These are phyloP conservation scores for Aureobasidium mangrovei DNA, from an alignment of 2,329 filamentous ascomycete genomes.

Conservation along the genomic window DNA sequence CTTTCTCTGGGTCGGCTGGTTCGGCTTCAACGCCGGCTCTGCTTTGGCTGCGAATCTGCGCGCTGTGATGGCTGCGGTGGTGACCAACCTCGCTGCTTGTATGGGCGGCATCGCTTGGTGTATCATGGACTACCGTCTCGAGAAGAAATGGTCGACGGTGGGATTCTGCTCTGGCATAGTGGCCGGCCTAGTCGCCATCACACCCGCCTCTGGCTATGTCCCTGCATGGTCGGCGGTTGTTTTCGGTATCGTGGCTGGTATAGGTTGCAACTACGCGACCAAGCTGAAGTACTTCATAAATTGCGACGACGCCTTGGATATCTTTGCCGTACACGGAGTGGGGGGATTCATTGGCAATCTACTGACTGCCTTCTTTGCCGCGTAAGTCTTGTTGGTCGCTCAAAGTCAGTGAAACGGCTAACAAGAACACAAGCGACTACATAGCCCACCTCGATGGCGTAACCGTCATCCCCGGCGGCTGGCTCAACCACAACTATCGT, in stretches of 20 bases:
- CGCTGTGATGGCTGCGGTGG: constrained; percentile 76
- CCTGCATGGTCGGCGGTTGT: constrained; percentile 76
- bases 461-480: constrained; percentile 62
- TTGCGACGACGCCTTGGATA: constrained; percentile 80
- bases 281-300: constrained; percentile 79
- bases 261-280: constrained; percentile 79
- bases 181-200: constrained; percentile 79
- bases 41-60: constrained; percentile 74
- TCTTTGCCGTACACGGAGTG: constrained; percentile 74
- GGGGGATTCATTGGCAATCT: constrained; percentile 74
- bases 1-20: constrained; percentile 93
- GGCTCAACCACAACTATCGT: constrained; percentile 75
- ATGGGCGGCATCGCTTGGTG: constrained; percentile 86
- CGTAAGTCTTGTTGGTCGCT: constrained; percentile 46
- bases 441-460: constrained; percentile 71
- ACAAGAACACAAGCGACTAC: constrained; percentile 49
- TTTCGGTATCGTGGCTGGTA: constrained; percentile 67
- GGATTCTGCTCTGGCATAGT: constrained; percentile 89
- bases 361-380: constrained; percentile 72
- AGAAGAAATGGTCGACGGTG: constrained; percentile 86
- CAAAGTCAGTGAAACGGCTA: constrained; percentile 14
- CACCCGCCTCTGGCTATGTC: constrained; percentile 78
- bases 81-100: constrained; percentile 77
- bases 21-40: constrained; percentile 86
- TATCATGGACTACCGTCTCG: constrained; percentile 76